Evolutionary conservation across 2,329 filamentous ascomycete genomes (phyloP).

Genomic region (Botrytis medusae): DNA sequence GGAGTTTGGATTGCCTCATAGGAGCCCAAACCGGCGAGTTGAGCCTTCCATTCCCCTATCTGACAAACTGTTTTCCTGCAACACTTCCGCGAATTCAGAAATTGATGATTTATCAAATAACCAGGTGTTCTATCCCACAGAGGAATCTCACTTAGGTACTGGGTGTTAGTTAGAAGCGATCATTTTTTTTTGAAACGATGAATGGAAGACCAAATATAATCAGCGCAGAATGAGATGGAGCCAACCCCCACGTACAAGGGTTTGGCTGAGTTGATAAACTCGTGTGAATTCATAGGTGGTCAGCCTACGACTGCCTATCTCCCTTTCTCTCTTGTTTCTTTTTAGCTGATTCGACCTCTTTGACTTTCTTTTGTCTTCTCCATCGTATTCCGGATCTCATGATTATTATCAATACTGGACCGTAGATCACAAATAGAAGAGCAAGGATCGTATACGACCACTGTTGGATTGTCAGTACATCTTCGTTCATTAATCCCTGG

Average conservation of each 20-base stretch:
- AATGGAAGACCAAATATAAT: background rate
- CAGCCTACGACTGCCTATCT: background rate
- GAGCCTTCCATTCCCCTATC: background rate
- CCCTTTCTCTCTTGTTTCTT: background rate
- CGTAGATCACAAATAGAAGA: background rate
- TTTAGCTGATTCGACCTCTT: background rate
- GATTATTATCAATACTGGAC: background rate
- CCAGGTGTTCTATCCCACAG: background rate
- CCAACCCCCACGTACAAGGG: background rate
- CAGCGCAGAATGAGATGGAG: background rate
- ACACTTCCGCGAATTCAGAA: background rate
- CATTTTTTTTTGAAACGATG: background rate
- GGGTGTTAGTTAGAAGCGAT: background rate
- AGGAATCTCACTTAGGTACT: background rate
- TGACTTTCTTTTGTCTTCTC: background rate
- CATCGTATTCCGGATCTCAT: background rate
- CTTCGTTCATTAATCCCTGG: background rate
- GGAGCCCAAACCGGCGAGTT: too few relatives aligned
- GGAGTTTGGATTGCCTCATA: too few relatives aligned
- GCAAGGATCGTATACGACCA: constrained; percentile 51
- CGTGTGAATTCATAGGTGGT: background rate
- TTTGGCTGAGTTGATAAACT: background rate
- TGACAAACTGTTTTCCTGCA: background rate
- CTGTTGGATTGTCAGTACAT: background rate
- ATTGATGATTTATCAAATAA: background rate